Base-by-base conservation (phyloP, 352 stramenopile species). In the Phytophthora lateralis region DNA sequence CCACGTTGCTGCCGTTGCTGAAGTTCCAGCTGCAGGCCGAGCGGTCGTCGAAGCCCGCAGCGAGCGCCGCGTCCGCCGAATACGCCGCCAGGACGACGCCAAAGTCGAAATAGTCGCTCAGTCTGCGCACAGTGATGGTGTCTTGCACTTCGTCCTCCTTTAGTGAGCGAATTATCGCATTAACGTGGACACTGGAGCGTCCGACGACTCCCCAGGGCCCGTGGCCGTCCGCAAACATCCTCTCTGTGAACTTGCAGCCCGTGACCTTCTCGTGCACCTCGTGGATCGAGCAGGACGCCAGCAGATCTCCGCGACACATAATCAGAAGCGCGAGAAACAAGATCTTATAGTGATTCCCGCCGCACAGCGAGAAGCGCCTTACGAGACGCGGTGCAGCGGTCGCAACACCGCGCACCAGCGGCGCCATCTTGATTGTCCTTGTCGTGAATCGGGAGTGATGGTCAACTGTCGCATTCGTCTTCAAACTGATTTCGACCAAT, bases 21-120 rank as follows among this genome's bases (percentile, higher is more conserved):
- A 90, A 94, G 49, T 94, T 85, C 58, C 70, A 78, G 24, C 72
- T 69, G 59, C 87, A 96, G 18, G 80, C 64, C 11, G 49, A 59
- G 35, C 63, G 82, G 17, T 89, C 76, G 49, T 91, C 73, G 11
- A 89, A 70, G n/a, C 82, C 67, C 7, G 50, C 51, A 24, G 70
- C 55, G 2, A 62, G 30, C 11, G 78, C 78, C 1, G 63, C 66
- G 18, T 82, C 71, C 11, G 43, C n/a, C 24, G 85, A 78, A 71
- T 89, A 96, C 20, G 68, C 83, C 42, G 76, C 78, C 29, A 88
- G 57, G 0, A 79, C 85, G 21, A 96, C 66, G 38, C 66, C 82
- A 68, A 93, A 90, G 41, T 94, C 74, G 49, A 96, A 90, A 51
- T 96, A 93, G 59, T 93, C 85, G 46, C 69, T 69, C 41, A 94